Percentiles rank a stretch among this genome's conserved stretches.
Conservation (phyloP, 1,139 yeast species). For the Zygosaccharomyces sapae region DNA sequence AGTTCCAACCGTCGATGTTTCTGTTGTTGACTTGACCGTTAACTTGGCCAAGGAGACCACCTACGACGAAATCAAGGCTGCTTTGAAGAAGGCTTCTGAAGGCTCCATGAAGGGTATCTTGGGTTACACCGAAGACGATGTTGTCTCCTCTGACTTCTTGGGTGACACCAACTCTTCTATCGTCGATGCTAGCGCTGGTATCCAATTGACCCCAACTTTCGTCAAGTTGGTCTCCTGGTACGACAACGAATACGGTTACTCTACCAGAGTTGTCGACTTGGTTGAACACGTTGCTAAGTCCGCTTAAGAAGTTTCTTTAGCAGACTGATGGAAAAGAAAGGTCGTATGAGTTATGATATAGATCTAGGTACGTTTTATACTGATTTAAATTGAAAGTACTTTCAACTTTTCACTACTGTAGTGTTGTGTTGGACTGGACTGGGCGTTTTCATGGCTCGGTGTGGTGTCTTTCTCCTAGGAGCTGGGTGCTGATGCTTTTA, state of each 20-base stretch:
- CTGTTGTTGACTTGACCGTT: constrained; percentile 71
- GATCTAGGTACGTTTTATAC: constrained; percentile 1
- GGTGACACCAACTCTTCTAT: constrained; percentile 72
- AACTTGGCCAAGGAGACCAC: constrained; percentile 66
- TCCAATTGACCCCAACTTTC: constrained; percentile 77
- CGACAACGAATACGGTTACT: constrained; percentile 88
- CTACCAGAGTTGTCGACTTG: constrained; percentile 86
- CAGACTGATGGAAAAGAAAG: background rate
- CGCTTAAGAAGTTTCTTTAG: constrained; percentile 17
- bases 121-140: constrained; percentile 83
- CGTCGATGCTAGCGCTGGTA: constrained; percentile 83
- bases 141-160: constrained; percentile 80
- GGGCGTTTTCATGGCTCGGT: too few relatives aligned
- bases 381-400: background rate
- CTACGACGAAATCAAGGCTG: constrained; percentile 72
- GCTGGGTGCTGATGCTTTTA: too few relatives aligned
- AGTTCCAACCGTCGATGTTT: constrained; percentile 85
- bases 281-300: constrained; percentile 66
- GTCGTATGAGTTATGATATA: constrained; percentile 7
- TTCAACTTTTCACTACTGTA: background rate
- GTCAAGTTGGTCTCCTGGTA: constrained; percentile 85
- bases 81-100: constrained; percentile 65
- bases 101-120: constrained; percentile 69
- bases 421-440: too few relatives aligned
- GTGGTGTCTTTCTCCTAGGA: too few relatives aligned